Evolutionary conservation across 345 rosid species (phyloP).

Genomic region (Hibiscus trionum): DNA sequence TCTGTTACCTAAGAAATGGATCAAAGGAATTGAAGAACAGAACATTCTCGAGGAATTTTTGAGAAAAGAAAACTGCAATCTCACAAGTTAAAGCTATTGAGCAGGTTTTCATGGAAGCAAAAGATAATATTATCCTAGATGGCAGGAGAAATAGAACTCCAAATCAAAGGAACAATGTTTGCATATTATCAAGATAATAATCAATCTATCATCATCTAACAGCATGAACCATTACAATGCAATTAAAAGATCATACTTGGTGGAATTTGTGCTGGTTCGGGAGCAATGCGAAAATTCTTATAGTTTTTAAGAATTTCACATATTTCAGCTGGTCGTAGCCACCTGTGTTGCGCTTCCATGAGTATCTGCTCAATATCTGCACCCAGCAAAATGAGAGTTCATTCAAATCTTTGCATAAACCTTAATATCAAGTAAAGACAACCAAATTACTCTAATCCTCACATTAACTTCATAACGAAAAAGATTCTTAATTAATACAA

Average conservation of each 20-base stretch:
- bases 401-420: not conserved
- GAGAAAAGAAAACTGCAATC: not conserved
- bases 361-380: conserved; percentile 79
- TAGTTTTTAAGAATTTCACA: conserved; percentile 76
- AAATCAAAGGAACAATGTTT: not conserved
- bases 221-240: not conserved
- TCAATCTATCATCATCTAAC: conserved; percentile 3
- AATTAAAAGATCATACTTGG: conserved; percentile 41
- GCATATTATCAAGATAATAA: not conserved
- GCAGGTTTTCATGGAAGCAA: not conserved
- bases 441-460: too few relatives aligned
- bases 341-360: conserved; percentile 75
- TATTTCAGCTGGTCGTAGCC: conserved; percentile 95
- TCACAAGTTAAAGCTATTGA: not conserved
- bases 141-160: not conserved
- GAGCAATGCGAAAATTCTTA: conserved; percentile 49
- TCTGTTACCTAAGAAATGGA: not conserved
- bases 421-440: not conserved
- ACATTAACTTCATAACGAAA: not conserved
- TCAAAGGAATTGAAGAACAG: not conserved
- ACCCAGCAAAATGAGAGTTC: conserved; percentile 11
- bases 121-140: not conserved
- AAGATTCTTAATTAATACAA: not conserved
- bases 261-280: conserved; percentile 70
- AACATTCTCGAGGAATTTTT: not conserved